Percentiles rank a stretch among this genome's conserved stretches.
Evolutionary conservation across 2,329 filamentous ascomycete genomes (phyloP).

Genomic region (Phaeosphaeriaceae sp.): DNA sequence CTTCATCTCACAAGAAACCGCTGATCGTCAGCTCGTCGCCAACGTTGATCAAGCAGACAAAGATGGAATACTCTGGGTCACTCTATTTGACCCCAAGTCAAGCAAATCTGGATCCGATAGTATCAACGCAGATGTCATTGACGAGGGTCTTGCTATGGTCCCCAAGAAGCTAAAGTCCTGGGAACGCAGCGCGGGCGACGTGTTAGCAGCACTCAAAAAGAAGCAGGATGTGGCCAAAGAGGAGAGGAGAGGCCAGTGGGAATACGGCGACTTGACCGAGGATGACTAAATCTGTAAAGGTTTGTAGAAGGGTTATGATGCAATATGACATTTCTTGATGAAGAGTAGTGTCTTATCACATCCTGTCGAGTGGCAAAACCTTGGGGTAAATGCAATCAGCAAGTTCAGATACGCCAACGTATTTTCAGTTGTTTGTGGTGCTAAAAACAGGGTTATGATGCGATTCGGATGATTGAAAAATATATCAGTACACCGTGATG

Average conservation of each 20-base stretch:
- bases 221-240: slow-evolving; percentile 80
- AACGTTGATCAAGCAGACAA: slow-evolving; percentile 86
- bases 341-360: too few relatives aligned
- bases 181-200: slow-evolving; percentile 78
- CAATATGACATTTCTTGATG: too few relatives aligned
- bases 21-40: slow-evolving; percentile 79
- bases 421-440: too few relatives aligned
- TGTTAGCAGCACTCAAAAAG: slow-evolving; percentile 74
- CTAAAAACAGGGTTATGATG: too few relatives aligned
- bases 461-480: too few relatives aligned
- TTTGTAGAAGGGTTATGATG: background rate
- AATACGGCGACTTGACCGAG: slow-evolving; percentile 95
- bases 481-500: too few relatives aligned
- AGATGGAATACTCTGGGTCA: slow-evolving; percentile 84
- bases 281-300: slow-evolving; percentile 28
- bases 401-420: too few relatives aligned
- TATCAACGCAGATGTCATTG: slow-evolving; percentile 86
- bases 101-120: slow-evolving; percentile 72
- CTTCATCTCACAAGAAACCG: slow-evolving; percentile 77
- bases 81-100: slow-evolving; percentile 78
- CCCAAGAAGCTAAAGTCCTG: slow-evolving; percentile 89
- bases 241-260: slow-evolving; percentile 88
- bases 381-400: too few relatives aligned
- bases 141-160: slow-evolving; percentile 87
- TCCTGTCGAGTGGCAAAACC: too few relatives aligned